phyloP scores from a whole-genome alignment of 495 filamentous ascomycete genomes.

The Podospora australis region DNA sequence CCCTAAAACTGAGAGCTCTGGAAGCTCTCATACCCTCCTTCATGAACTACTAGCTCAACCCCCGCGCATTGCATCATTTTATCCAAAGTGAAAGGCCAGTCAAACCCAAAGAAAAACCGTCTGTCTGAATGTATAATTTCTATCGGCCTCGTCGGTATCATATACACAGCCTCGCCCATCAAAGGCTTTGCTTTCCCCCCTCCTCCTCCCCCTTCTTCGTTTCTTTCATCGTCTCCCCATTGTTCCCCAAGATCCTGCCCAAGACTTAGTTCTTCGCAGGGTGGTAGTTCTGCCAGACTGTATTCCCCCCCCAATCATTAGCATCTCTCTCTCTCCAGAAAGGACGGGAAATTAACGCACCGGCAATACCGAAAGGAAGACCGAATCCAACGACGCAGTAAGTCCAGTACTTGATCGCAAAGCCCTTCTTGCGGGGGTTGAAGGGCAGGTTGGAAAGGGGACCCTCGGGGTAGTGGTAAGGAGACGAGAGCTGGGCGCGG shows the following conservation, averaged over 20 bases:
- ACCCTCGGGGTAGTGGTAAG: constrained; percentile 97
- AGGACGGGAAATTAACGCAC: constrained; percentile 47
- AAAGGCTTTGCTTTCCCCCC: constrained; percentile 9
- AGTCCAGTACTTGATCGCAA: constrained; percentile 73
- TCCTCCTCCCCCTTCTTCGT: not conserved
- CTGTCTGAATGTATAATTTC: constrained; percentile 14
- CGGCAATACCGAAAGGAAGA: constrained; percentile 72
- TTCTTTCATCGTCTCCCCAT: not conserved
- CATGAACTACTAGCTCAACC: too few relatives aligned
- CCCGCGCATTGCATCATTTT: too few relatives aligned
- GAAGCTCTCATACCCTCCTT: too few relatives aligned
- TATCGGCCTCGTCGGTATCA: constrained; percentile 20
- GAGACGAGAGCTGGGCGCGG: constrained; percentile 74
- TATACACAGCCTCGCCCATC: too few relatives aligned
- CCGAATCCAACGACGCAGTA: constrained; percentile 75
- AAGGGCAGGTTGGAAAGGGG: constrained; percentile 92
- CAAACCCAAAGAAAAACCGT: constrained; percentile 7
- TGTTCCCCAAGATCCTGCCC: not conserved
- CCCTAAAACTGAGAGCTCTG: too few relatives aligned
- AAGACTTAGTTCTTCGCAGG: constrained; percentile 23
- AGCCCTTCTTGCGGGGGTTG: constrained; percentile 84
- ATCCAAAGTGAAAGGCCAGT: too few relatives aligned
- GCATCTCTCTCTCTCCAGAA: not conserved
- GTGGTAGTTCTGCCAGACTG: constrained; percentile 88
- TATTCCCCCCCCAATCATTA: constrained; percentile 11